Percentiles rank a stretch among this genome's conserved stretches.
These are phyloP conservation scores for Penicillium italicum DNA, from an alignment of 2,329 filamentous ascomycete species.

Conservation along the genomic window DNA sequence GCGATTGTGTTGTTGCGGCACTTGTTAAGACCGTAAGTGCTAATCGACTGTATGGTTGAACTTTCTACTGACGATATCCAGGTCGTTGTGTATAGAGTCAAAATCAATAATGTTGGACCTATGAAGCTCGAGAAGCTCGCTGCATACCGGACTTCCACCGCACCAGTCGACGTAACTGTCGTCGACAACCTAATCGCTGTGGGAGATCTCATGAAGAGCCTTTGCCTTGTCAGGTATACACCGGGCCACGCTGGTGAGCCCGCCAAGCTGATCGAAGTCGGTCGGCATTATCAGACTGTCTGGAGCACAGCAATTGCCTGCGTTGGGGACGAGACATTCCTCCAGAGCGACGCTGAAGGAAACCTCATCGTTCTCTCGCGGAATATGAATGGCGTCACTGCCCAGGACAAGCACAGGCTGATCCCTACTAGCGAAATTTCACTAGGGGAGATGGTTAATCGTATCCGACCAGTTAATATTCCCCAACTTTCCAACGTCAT, in stretches of 20 bases:
- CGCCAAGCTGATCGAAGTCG: constrained; percentile 67
- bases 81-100: constrained; percentile 59
- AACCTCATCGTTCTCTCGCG: constrained; percentile 78
- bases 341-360: constrained; percentile 81
- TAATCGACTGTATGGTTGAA: not conserved
- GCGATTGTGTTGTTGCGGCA: constrained; percentile 75
- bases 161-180: constrained; percentile 76
- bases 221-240: constrained; percentile 71
- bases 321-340: constrained; percentile 69
- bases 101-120: constrained; percentile 31
- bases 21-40: constrained; percentile 76
- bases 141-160: constrained; percentile 75
- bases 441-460: constrained; percentile 90
- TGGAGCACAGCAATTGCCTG: constrained; percentile 79
- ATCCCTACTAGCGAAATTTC: constrained; percentile 76
- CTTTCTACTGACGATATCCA: constrained; percentile 27
- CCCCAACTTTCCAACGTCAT: constrained; percentile 61
- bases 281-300: constrained; percentile 73
- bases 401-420: constrained; percentile 67
- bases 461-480: constrained; percentile 71
- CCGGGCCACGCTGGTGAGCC: constrained; percentile 55
- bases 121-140: constrained; percentile 65
- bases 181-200: constrained; percentile 73
- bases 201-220: constrained; percentile 89
- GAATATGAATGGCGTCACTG: constrained; percentile 68